Base-by-base conservation (phyloP, 345 rosid genomes). In the Salix purpurea region DNA sequence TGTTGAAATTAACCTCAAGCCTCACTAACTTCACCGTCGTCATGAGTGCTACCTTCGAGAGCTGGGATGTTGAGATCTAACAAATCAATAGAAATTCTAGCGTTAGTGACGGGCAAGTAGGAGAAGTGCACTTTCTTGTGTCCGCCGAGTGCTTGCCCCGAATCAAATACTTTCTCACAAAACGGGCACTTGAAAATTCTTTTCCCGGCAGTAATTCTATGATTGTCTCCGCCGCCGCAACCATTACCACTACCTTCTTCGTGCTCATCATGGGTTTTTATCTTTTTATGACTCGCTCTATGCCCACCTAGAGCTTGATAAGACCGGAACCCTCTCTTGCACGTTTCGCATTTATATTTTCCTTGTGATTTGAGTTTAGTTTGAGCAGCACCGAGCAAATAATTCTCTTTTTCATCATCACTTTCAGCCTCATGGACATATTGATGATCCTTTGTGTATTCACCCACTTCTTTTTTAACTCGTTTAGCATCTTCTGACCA, bases 91-190 rank as follows among this genome's bases (percentile, higher is more conserved):
- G n/a, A 8, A 12, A 26, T 37, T 23, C 21, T 68, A 34, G 39
- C 5, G 30, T 14, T 34, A 67, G 42, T 21, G 21, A 66, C 19
- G 34, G 73, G 73, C 21, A 75, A 62, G 65, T 78, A 84, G 23
- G 85, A 52, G 8, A 79, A 82, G 67, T 90, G 92, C 50, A 86
- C 82, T 75, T 87, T 87, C 74, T 89, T 90, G 73, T 90, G 91
- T 1, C 94, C 92, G 21, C 90, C 91, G 13, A 87, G 84, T 11
- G 89, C 94, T 72, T 90, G 89, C 6, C 94, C 92, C 3, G 92
- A 87, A 18, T 80, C 87, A 40, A 89, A 89, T 48, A 83, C 85
- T 14, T 83, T 83, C 1, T 72, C 76, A 67, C 92, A 90, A 65
- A 81, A 79, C 7, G 88, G 80, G 7, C 94, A 86, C 54, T 74